Percentiles rank a stretch among this genome's conserved stretches.
phyloP scores from a whole-genome alignment of 1,139 yeast species.

The Candida smagusa region DNA sequence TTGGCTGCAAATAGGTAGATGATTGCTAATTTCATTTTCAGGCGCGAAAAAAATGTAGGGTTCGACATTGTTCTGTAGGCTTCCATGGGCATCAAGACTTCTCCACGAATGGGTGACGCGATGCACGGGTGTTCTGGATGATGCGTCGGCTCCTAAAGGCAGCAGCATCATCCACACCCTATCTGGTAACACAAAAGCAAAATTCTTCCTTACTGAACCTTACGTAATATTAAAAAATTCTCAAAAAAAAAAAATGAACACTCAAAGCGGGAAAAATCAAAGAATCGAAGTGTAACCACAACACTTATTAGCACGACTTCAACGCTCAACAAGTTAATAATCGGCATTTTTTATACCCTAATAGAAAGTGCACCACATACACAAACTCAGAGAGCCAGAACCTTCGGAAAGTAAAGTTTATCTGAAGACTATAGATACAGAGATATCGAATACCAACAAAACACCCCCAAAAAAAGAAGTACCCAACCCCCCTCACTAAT shows the following conservation, averaged over 20 bases:
- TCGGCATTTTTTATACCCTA: no score
- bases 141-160: not conserved
- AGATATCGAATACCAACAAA: no score
- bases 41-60: not conserved
- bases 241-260: slow-evolving; percentile 3
- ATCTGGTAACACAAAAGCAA: no score
- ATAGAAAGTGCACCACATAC: no score
- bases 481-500: no score
- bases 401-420: no score
- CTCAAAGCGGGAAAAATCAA: slow-evolving; percentile 6
- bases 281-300: not conserved
- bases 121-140: not conserved
- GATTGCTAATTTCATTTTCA: not conserved
- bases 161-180: not conserved
- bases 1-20: not conserved
- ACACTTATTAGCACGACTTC: no score
- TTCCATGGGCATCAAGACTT: not conserved
- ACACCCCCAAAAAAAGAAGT: no score
- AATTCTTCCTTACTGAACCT: not conserved
- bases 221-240: slow-evolving; percentile 1
- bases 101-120: not conserved
- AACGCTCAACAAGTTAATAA: no score
- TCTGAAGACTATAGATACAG: no score
- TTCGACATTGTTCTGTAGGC: not conserved
- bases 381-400: no score